Conservation (phyloP, 129 eudicot genomes). For the Heracleum sosnowskyi region DNA sequence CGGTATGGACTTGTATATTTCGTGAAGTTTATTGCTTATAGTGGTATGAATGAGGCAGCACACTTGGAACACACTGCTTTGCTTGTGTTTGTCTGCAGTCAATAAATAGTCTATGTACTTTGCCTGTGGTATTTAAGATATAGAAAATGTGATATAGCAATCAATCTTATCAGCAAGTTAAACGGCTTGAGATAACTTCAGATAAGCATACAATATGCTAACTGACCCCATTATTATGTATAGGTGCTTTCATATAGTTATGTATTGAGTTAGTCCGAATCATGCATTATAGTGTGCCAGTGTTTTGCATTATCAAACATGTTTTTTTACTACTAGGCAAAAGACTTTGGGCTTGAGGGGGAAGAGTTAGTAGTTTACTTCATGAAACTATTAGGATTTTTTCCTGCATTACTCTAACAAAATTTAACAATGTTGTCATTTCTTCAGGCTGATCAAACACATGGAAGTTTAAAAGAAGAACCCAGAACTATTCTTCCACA, state of each 20-base stretch:
- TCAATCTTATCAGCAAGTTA: no score
- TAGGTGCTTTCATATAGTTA: not conserved
- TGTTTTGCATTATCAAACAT: not conserved
- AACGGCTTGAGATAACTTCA: no score
- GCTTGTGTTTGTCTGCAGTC: no score
- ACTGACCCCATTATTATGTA: not conserved
- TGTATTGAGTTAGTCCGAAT: not conserved
- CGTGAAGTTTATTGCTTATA: no score
- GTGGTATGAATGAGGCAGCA: no score
- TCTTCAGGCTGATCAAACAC: slow-evolving; percentile 60
- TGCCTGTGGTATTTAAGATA: no score
- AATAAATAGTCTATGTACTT: no score
- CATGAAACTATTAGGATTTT: not conserved
- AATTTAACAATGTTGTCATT: not conserved
- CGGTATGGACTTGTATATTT: no score
- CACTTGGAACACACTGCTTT: no score
- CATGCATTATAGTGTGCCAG: not conserved
- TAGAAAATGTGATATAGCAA: no score
- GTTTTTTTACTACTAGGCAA: not conserved
- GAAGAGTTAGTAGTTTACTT: not conserved
- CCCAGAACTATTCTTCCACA: slow-evolving; percentile 65
- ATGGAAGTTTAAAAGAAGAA: slow-evolving; percentile 72
- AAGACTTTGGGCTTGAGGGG: not conserved
- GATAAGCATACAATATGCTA: no score
- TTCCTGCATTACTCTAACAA: not conserved